These are phyloP conservation scores for Coemansia sp. DNA, from an alignment of 192 early-diverging fungal species.

Conservation along the genomic window DNA sequence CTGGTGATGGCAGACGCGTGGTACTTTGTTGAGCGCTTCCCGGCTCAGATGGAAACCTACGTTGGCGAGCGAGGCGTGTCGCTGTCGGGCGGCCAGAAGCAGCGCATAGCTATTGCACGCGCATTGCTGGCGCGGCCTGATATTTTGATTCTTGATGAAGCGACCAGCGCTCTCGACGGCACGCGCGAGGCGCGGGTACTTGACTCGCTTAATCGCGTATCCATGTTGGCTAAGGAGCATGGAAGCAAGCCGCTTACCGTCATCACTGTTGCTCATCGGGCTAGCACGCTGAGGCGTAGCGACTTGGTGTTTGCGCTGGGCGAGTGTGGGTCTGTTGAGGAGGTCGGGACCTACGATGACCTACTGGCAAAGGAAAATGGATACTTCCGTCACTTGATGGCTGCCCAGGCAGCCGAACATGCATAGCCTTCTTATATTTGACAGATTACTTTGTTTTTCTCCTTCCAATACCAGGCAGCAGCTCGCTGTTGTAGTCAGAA, in stretches of 20 bases:
- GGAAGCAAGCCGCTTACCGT: constrained; percentile 56
- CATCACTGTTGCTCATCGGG: constrained; percentile 70
- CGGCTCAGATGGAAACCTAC: constrained; percentile 81
- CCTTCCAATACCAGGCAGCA: not conserved
- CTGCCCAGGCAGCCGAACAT: constrained; percentile 41
- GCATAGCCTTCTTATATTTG: not conserved
- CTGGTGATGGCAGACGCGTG: constrained; percentile 37
- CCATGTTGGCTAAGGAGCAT: not conserved
- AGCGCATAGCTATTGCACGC: constrained; percentile 70
- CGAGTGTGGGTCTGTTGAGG: constrained; percentile 59
- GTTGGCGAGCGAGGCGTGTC: constrained; percentile 75
- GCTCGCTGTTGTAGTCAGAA: too few relatives aligned
- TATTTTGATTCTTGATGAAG: constrained; percentile 74
- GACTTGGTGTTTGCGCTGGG: constrained; percentile 64
- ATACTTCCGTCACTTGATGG: constrained; percentile 53
- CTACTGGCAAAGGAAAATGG: constrained; percentile 53
- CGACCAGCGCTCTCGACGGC: constrained; percentile 72
- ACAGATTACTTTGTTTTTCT: not conserved
- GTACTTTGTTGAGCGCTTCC: constrained; percentile 70
- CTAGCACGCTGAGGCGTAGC: constrained; percentile 73
- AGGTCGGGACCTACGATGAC: constrained; percentile 64
- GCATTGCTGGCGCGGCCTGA: constrained; percentile 73
- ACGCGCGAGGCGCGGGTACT: constrained; percentile 64
- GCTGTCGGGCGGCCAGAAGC: constrained; percentile 62
- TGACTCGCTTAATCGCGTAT: constrained; percentile 54